Base-by-base conservation (phyloP, 305 asterid genomes). In the Euphrasia arctica region DNA sequence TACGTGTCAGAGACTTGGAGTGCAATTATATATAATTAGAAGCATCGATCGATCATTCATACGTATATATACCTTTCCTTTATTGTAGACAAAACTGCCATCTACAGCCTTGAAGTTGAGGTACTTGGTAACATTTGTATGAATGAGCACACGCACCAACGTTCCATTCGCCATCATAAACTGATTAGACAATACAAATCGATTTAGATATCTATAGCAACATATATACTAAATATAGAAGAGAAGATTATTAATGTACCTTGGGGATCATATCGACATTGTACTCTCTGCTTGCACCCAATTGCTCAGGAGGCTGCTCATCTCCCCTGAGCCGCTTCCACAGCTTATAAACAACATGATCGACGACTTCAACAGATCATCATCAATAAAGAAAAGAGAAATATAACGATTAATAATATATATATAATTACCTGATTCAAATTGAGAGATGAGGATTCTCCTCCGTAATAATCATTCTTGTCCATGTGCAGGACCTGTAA, bases 71-170 rank as follows among this genome's bases (percentile, higher is more conserved):
- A 87, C 96, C 95, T 91, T 89, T 67, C 93, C 91, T 74, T 92
- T 92, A 71, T 89, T 87, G 83, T 92, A 89, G 74, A 89, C 98
- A 55, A 89, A 91, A 70, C 96, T 87, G 62, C 98, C 98, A 75
- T 91, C 96, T n/a, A 91, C 98, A 1, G 98, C 98, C 89, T 91
- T 89, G 82, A 91, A 91, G 85, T 87, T 84, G 62, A 91, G 85
- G 76, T 91, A 91, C 85, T 91, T 91, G 68, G 98, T 89, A 65
- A 91, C 98, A 68, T 85, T 81, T 14, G 95, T 80, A 74, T 89
- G 95, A 80, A 91, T 87, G 63, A 91, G 86, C 45, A 89, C 98
- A 28, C 95, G 89, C 2, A 91, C 98, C 85, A 91, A 77, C 47
- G 91, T 77, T 34, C 97, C 98, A 72, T 91, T 89, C 32, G 93